Conservation (phyloP, 495 filamentous ascomycete species). For the Xylaria cubensis region DNA sequence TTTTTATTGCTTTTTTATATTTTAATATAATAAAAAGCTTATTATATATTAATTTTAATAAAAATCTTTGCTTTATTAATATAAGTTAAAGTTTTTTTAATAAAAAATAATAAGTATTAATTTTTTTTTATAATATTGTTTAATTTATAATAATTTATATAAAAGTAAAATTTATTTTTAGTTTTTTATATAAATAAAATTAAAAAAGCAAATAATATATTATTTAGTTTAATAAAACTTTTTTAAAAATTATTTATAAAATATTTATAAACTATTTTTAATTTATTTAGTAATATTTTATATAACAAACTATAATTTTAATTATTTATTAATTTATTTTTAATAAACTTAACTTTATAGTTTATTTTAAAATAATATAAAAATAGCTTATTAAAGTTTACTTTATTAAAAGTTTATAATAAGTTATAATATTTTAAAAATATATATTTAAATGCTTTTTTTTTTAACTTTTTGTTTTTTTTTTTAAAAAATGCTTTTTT, state of each 20-base stretch:
- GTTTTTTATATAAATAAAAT: neutral
- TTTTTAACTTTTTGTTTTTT: neutral
- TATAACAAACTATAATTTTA: neutral
- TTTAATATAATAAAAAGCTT: neutral
- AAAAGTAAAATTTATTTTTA: neutral
- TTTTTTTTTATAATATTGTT: neutral
- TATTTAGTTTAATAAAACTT: neutral
- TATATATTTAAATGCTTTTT: neutral
- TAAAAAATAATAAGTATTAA: neutral
- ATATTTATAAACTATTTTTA: neutral
- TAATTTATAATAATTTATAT: neutral
- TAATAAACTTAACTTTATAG: neutral
- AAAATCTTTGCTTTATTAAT: neutral
- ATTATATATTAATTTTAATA: neutral
- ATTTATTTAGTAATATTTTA: conserved; percentile 9
- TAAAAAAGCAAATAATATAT: neutral
- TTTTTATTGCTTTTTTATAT: neutral
- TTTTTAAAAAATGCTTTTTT: neutral
- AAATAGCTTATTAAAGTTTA: neutral
- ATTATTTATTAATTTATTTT: neutral
- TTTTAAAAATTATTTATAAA: neutral
- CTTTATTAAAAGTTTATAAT: neutral
- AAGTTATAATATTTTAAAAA: neutral
- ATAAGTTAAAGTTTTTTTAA: neutral
- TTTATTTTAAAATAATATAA: neutral